phyloP scores from a whole-genome alignment of 2,329 filamentous ascomycete species.

The Fusarium virguliforme region DNA sequence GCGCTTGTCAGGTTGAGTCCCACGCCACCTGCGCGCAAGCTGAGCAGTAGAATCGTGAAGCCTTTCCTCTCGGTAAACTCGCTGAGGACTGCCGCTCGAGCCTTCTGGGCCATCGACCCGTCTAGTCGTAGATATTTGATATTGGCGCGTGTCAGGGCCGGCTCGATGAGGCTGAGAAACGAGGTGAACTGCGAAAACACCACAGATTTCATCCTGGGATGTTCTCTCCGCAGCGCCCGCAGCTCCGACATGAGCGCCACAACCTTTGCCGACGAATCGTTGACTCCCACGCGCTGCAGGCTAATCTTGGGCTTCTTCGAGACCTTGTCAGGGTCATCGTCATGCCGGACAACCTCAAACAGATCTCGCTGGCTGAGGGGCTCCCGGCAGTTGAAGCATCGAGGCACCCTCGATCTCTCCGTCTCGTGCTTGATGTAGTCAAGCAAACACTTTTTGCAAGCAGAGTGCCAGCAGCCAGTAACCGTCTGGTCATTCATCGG shows the following conservation, averaged over 20 bases:
- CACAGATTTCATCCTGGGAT: conserved; percentile 86
- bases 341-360: conserved; percentile 91
- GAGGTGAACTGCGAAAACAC: conserved; percentile 98
- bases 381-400: conserved; percentile 93
- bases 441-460: conserved; percentile 93
- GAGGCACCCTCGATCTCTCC: conserved; percentile 80
- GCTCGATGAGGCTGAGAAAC: conserved; percentile 92
- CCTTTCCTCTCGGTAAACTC: conserved; percentile 76
- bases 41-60: conserved; percentile 85
- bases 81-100: conserved; percentile 82
- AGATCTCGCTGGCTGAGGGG: conserved; percentile 86
- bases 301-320: conserved; percentile 69
- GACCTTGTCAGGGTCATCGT: conserved; percentile 68
- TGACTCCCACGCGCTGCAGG: conserved; percentile 73
- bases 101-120: conserved; percentile 89
- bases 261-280: conserved; percentile 89
- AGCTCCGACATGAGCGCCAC: conserved; percentile 84
- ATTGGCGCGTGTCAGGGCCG: conserved; percentile 79
- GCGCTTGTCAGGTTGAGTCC: conserved; percentile 93
- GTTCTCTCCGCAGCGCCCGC: conserved; percentile 75
- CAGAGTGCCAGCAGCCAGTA: conserved; percentile 97
- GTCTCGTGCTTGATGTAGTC: conserved; percentile 91
- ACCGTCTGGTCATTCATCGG: conserved; percentile 96
- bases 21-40: conserved; percentile 90
- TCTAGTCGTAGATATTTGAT: conserved; percentile 91